Evolutionary conservation across 2,329 filamentous ascomycete genomes (phyloP), one percentile per base, ranked within the genome.

Genomic region (Aspergillus japonicus): DNA sequence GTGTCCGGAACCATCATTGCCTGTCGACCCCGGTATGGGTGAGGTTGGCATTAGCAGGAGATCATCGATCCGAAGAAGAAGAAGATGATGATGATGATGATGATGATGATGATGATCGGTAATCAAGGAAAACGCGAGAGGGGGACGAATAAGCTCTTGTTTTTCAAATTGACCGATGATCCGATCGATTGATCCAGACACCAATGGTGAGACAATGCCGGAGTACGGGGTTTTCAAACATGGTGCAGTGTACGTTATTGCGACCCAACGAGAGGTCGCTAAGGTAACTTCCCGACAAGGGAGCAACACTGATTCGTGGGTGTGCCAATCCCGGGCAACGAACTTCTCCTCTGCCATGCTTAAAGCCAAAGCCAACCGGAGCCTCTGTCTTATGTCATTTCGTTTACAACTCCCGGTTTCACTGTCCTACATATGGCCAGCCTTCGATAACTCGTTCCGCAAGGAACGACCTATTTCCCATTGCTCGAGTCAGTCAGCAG

Each of bases 221-320:
- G 26, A 29, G 31, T 55, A 31, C 53, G 53, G 39, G 39, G n/a
- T 44, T 44, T 55, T 29, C 26, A 29, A 29, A 29, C 7, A 48
- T 55, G 53, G 53, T 31, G 53, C 48, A 55, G 53, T 31, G 53
- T 55, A 55, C 53, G 47, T 55, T 24, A 55, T 55, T 55, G 53
- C 53, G 53, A 55, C 53, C 53, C 53, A 55, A 55, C 53, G 53
- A 47, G 44, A 48, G 33, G 29, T 48, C 53, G 53, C 53, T 48
- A 47, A 55, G 53, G 44, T 48, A 55, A 48, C 53, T 31, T 55
- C 44, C 53, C 53, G 42, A 19, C 42, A 16, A 55, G 26, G 29
- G 29, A 12, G 53, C 47, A n/a, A 23, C 31, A 47, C 24, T 48
- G 53, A 55, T 55, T 55, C 53, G 53, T 55, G 53, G 53, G 24